These are phyloP conservation scores for Stephanodiscus minutulus DNA, from an alignment of 108 stramenopile species.

Conservation along the genomic window DNA sequence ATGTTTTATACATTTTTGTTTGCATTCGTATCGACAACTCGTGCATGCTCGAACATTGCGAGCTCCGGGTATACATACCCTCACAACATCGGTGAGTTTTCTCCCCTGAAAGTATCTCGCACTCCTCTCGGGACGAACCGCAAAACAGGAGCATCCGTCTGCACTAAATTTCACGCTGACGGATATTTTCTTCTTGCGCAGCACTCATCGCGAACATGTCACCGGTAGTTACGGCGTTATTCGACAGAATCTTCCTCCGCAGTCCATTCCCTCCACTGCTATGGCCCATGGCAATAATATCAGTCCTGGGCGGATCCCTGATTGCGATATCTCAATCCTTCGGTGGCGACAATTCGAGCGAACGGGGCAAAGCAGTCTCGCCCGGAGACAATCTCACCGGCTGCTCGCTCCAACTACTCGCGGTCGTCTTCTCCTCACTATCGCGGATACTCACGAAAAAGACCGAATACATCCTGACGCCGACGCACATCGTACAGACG, in stretches of 20 bases:
- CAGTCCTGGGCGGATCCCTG: conserved; percentile 8
- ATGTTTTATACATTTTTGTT: conserved; percentile 18
- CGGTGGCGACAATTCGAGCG: neutral
- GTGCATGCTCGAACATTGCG: conserved; percentile 23
- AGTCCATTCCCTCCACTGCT: conserved; percentile 18
- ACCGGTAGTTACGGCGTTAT: conserved; percentile 13
- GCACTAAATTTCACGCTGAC: too few relatives aligned
- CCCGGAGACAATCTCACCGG: conserved; percentile 17
- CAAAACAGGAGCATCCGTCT: too few relatives aligned
- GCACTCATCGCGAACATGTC: conserved; percentile 25
- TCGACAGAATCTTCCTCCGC: conserved; percentile 19
- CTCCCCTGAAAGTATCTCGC: too few relatives aligned
- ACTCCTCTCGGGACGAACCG: too few relatives aligned
- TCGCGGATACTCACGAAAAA: conserved; percentile 19
- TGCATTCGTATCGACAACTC: conserved; percentile 22
- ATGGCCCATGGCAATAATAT: conserved; percentile 15
- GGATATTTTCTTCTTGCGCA: too few relatives aligned
- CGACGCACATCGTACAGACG: conserved; percentile 25
- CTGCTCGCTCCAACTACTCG: conserved; percentile 19
- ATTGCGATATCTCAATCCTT: conserved; percentile 27
- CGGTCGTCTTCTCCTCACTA: conserved; percentile 7
- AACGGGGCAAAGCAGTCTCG: conserved; percentile 2
- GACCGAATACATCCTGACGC: conserved; percentile 23
- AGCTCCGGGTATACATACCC: conserved; percentile 22
- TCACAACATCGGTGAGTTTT: conserved; percentile 35